A percentile compares a stretch with the other conserved stretches of the same genome.
Conservation (phyloP, 768 basidiomycete genomes). For the Suillus subluteus region DNA sequence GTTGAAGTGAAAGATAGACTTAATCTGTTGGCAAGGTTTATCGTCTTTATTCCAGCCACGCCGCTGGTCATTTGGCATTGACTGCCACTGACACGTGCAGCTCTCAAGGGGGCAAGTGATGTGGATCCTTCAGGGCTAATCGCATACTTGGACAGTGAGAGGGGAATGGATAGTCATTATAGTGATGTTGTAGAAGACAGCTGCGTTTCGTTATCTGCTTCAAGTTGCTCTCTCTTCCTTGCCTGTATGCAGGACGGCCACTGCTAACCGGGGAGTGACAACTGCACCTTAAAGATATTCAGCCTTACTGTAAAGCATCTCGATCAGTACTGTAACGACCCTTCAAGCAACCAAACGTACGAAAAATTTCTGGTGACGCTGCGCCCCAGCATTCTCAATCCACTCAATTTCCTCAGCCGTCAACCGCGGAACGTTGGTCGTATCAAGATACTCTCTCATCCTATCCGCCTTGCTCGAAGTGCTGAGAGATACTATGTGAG, state of each 20-base stretch:
- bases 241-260: not conserved
- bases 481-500: conserved; percentile 14
- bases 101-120: conserved; percentile 73
- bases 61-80: too few species aligned
- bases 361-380: conserved; percentile 19
- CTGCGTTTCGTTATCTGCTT: not conserved
- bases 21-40: conserved; percentile 50
- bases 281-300: not conserved
- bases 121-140: conserved; percentile 78
- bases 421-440: conserved; percentile 27
- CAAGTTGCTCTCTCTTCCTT: not conserved
- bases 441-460: conserved; percentile 26
- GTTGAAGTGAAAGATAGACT: too few species aligned
- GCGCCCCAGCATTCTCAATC: conserved; percentile 24
- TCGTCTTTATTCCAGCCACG: too few species aligned
- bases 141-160: not conserved
- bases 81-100: too few species aligned
- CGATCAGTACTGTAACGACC: not conserved
- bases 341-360: not conserved
- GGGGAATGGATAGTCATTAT: not conserved
- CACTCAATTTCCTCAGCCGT: conserved; percentile 24
- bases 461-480: conserved; percentile 27
- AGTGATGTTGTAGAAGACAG: not conserved
- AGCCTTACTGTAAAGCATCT: not conserved
- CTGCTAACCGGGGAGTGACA: not conserved